Percentiles rank a stretch among this genome's conserved stretches.
phyloP scores from a whole-genome alignment of 148 eudicot species.

The Fagopyrum homotropicum region DNA sequence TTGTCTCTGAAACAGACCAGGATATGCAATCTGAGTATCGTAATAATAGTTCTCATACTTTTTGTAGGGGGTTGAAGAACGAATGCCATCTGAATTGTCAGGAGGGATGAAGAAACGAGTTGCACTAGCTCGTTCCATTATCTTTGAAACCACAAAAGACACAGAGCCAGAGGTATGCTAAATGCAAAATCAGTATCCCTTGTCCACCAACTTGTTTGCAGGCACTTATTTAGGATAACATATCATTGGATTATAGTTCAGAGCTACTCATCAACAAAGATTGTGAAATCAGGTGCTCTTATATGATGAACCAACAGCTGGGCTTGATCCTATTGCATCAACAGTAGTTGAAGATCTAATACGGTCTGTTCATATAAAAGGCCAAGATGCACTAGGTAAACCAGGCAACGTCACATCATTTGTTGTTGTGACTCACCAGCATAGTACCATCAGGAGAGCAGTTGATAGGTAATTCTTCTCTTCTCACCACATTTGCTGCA shows the following conservation, averaged over 20 bases:
- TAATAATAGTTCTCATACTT: neutral
- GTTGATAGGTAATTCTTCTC: slow-evolving; percentile 65
- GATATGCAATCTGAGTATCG: neutral
- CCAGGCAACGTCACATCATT: slow-evolving; percentile 79
- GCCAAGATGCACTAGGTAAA: slow-evolving; percentile 69
- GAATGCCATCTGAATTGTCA: slow-evolving; percentile 87
- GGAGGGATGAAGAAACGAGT: slow-evolving; percentile 99
- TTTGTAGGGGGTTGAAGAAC: slow-evolving; percentile 76
- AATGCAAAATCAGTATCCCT: neutral
- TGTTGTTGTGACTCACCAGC: slow-evolving; percentile 91
- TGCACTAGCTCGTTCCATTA: slow-evolving; percentile 85
- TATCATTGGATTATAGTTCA: neutral
- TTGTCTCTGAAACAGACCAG: neutral
- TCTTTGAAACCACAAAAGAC: slow-evolving; percentile 74
- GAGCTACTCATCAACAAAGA: neutral
- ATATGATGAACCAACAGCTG: slow-evolving; percentile 98
- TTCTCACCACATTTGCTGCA: neutral
- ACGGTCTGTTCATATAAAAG: slow-evolving; percentile 80
- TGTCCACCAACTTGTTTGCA: neutral
- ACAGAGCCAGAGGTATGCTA: slow-evolving; percentile 82
- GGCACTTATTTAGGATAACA: neutral
- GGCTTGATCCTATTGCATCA: slow-evolving; percentile 97
- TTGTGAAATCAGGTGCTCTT: slow-evolving; percentile 53
- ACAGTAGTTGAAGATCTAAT: slow-evolving; percentile 98
- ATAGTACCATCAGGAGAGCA: slow-evolving; percentile 90